phyloP scores from a whole-genome alignment of 2,329 filamentous ascomycete species.

The Xylaria sp. region DNA sequence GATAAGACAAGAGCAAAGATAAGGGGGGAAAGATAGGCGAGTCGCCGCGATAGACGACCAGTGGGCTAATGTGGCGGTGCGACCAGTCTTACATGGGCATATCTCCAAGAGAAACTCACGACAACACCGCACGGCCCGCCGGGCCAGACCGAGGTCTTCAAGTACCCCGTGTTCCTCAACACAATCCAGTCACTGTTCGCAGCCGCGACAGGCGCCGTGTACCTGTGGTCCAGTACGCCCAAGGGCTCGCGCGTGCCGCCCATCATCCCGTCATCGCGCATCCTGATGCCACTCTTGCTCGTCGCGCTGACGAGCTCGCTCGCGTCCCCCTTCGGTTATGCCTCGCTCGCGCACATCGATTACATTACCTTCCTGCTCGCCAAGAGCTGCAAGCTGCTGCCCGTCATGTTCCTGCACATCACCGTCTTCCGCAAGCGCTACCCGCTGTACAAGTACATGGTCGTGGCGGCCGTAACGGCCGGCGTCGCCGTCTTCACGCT shows the following conservation, averaged over 20 bases:
- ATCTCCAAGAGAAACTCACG: constrained; percentile 96
- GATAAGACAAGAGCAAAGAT: background rate
- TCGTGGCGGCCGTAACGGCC: constrained; percentile 86
- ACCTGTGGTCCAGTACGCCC: constrained; percentile 72
- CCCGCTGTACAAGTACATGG: constrained; percentile 94
- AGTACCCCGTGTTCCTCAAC: constrained; percentile 93
- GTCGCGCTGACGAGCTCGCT: constrained; percentile 88
- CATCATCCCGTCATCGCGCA: constrained; percentile 77
- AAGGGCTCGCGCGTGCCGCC: constrained; percentile 57
- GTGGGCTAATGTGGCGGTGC: constrained; percentile 3
- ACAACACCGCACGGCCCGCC: constrained; percentile 81
- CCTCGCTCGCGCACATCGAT: constrained; percentile 89
- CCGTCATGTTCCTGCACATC: constrained; percentile 96
- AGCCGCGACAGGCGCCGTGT: constrained; percentile 78
- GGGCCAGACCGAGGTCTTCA: constrained; percentile 76
- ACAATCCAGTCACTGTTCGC: constrained; percentile 93
- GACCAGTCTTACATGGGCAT: constrained; percentile 85
- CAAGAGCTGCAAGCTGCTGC: constrained; percentile 98
- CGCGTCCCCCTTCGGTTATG: constrained; percentile 95
- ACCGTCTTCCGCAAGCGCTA: constrained; percentile 88
- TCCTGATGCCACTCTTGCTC: constrained; percentile 79
- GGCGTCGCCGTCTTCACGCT: constrained; percentile 96
- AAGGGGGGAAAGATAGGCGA: background rate
- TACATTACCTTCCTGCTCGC: constrained; percentile 98
- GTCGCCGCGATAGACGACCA: background rate